Conservation (phyloP, 1,284 basidiomycete species). For the Pyrrhoderma lamaoense region DNA sequence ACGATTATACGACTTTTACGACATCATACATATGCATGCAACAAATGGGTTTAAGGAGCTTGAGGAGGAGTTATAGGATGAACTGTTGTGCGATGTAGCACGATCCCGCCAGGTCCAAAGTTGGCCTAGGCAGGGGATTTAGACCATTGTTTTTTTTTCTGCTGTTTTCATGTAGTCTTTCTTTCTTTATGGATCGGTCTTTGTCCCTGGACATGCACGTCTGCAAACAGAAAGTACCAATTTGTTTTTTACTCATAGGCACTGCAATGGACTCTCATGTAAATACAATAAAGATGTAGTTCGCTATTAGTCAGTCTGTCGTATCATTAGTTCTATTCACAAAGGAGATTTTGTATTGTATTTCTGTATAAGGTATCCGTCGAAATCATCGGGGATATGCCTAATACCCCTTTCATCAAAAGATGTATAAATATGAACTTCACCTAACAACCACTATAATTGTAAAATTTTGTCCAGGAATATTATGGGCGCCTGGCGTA, state of each 20-base stretch:
- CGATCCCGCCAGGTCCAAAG: no score
- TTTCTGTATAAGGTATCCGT: background rate
- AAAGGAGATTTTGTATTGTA: slow-evolving; percentile 5
- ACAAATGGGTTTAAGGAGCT: slow-evolving; percentile 4
- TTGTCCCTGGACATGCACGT: no score
- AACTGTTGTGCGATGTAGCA: background rate
- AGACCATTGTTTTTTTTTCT: no score
- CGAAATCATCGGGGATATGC: background rate
- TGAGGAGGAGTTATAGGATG: no score
- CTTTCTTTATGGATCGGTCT: no score
- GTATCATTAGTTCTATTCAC: background rate
- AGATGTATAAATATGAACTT: no score
- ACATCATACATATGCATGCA: slow-evolving; percentile 29
- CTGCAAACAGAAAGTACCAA: no score
- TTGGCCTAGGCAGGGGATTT: no score
- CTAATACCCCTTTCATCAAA: background rate
- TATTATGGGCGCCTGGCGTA: no score
- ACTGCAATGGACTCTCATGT: slow-evolving; percentile 11
- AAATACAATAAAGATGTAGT: slow-evolving; percentile 5
- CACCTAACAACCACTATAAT: no score
- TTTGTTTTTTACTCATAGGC: background rate
- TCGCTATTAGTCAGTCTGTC: slow-evolving; percentile 12
- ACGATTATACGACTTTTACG: slow-evolving; percentile 38
- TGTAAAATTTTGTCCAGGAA: no score
- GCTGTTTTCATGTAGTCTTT: no score